Evolutionary conservation across 305 asterid genomes (phyloP), one percentile per base, ranked within the genome.

Genomic region (Ilex paraguariensis): DNA sequence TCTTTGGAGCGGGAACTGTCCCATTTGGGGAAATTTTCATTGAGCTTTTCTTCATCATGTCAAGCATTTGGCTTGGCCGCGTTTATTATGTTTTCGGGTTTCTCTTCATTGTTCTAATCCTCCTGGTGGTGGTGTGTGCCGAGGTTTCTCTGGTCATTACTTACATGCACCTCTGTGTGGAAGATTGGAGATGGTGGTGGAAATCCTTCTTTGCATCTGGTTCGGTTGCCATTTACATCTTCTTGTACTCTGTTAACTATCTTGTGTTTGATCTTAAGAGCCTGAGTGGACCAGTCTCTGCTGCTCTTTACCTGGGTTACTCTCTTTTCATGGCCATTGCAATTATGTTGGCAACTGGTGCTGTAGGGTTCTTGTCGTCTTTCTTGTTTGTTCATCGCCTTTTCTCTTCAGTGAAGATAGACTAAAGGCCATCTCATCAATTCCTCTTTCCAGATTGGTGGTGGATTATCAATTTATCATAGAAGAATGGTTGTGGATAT

Each of bases 171-270:
- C 70, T 75, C 1, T 75, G 76, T n/a, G 66, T 66, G 54, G 80
- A 70, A 68, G 80, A 75, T 16, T 75, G 76, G 76, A 66, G 73
- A 48, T 75, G 80, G 80, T 70, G 76, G 80, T 70, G 76, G 80
- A 70, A 70, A 63, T 67, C 79, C 10, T 75, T 59, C 70, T 75
- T 70, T 15, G 62, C 79, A 0, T 75, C 80, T 10, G 73, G 80
- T 13, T 70, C 80, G 1, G 70, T 70, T n/a, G 73, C 80, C 2
- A 1, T 75, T 16, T 75, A 75, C 61, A 66, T 75, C 12, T 75
- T 75, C 53, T 21, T 70, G 12, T 70, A 70, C 66, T 62, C 79
- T 3, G 10, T 75, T 7, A 70, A 66, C 72, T 75, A 75, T 50
- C 73, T 75, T 9, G 59, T 75, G 48, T 70, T 70, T 17, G 63